Base-by-base conservation (phyloP, 345 rosid species). In the Heritiera littoralis region DNA sequence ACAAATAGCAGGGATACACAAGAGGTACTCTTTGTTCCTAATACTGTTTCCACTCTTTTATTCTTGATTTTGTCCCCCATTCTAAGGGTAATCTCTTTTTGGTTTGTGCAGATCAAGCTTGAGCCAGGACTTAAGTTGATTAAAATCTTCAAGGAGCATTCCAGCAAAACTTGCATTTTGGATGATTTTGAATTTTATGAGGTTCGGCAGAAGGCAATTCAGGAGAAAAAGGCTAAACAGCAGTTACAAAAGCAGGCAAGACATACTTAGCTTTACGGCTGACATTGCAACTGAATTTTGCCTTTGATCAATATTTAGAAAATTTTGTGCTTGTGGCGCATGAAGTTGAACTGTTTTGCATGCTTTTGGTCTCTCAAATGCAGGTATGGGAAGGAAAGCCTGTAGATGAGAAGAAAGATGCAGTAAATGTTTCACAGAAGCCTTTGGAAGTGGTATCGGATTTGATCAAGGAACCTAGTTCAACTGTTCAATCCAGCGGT, bases 1-100 rank as follows among this genome's bases (percentile, higher is more conserved):
- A 93, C 98, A 13, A 92, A 95, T 83, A 93, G 98, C 82, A 86
- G 98, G 84, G 98, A 95, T 81, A 93, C 98, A 30, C 98, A 95
- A 80, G 98, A 95, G 94, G 98, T 95, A 76, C 61, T 59, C 52
- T 14, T 77, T 51, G 8, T 64, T 65, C 13, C 58, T n/a, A 9
- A 66, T 20, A 2, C 7, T 3, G n/a, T 59, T 38, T 56, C 3
- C 40, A 28, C 23, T 51, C 8, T 43, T 18, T 70, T 61, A 20
- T 48, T 18, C n/a, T 2, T n/a, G 2, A 1, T 38, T 15, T 32
- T 30, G 28, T 54, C 15, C 17, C 3, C 2, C 11, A 2, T 14
- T 64, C 48, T 30, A 66, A 18, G 9, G 32, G 59, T 32, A 41
- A 70, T 46, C 71, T 51, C 20, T 43, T 51, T 32, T 75, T 55